phyloP scores from a whole-genome alignment of 176 grass and related monocot species.

The Secale cereale region DNA sequence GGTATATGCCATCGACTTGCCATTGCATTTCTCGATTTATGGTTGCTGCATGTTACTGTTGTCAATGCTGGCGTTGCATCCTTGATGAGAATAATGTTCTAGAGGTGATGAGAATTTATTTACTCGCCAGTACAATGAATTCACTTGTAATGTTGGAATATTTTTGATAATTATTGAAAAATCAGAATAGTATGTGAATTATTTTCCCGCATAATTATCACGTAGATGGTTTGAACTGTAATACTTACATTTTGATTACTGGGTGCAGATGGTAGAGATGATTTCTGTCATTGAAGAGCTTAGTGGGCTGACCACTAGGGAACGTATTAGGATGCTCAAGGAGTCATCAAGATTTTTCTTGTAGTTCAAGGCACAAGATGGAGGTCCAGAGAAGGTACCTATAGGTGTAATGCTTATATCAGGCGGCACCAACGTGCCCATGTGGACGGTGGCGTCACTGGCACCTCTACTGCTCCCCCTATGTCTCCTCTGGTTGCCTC shows the following conservation, averaged over 20 bases:
- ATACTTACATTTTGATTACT: neutral
- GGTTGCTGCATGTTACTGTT: too few species aligned
- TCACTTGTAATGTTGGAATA: neutral
- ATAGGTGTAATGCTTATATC: constrained; percentile 13
- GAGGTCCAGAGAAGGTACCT: constrained; percentile 49
- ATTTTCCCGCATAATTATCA: neutral
- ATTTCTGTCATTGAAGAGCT: constrained; percentile 61
- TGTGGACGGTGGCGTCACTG: too few species aligned
- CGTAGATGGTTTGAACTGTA: constrained; percentile 8
- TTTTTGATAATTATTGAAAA: neutral
- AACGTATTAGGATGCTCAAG: constrained; percentile 66
- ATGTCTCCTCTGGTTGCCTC: too few species aligned
- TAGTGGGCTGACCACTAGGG: constrained; percentile 59
- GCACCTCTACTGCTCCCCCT: too few species aligned
- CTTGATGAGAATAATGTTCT: too few species aligned
- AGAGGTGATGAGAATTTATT: too few species aligned
- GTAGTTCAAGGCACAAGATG: constrained; percentile 54
- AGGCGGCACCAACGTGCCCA: too few species aligned
- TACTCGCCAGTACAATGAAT: too few species aligned
- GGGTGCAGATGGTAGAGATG: constrained; percentile 68
- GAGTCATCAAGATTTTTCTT: constrained; percentile 74
- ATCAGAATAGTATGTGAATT: neutral
- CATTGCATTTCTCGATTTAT: too few species aligned
- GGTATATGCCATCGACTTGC: too few species aligned
- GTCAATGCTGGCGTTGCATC: too few species aligned